Evolutionary conservation across 352 stramenopile genomes (phyloP).

Genomic region (Globisporangium nodosum): DNA sequence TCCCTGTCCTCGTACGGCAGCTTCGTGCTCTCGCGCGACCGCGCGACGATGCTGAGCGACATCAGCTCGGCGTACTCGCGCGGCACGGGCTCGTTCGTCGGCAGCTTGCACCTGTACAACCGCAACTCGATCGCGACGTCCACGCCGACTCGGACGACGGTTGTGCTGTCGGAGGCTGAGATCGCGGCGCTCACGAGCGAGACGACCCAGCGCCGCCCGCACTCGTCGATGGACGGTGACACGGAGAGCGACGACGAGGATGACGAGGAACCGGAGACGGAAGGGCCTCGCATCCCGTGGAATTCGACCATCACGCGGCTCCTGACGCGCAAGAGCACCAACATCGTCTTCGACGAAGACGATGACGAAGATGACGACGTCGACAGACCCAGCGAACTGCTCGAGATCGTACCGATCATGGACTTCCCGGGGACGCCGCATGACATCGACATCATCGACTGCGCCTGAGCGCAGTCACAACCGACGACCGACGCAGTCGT

Average conservation of each 20-base stretch:
- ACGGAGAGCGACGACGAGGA: conserved; percentile 18
- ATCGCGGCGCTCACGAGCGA: conserved; percentile 10
- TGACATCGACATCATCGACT: conserved; percentile 43
- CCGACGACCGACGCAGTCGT: not conserved
- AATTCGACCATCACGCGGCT: conserved; percentile 38
- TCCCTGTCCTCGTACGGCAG: conserved; percentile 17
- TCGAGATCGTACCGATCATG: conserved; percentile 49
- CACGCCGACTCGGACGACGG: conserved; percentile 11
- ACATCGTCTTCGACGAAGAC: conserved; percentile 55
- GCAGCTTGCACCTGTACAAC: conserved; percentile 15
- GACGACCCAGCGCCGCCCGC: not conserved
- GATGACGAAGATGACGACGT: conserved; percentile 35
- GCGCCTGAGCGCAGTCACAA: conserved; percentile 9
- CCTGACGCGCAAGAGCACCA: conserved; percentile 41
- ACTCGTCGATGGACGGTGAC: conserved; percentile 10
- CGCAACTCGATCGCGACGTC: conserved; percentile 18
- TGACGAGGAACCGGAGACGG: conserved; percentile 25
- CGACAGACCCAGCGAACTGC: conserved; percentile 2
- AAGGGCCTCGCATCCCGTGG: conserved; percentile 36
- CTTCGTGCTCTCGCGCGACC: conserved; percentile 24
- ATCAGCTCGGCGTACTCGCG: conserved; percentile 7
- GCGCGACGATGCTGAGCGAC: conserved; percentile 25
- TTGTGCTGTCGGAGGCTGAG: conserved; percentile 12
- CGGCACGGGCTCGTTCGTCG: conserved; percentile 15
- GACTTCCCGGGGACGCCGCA: conserved; percentile 28